These are phyloP conservation scores for Wickerhamomyces canadensis DNA, from an alignment of 805 yeast species.

Conservation along the genomic window DNA sequence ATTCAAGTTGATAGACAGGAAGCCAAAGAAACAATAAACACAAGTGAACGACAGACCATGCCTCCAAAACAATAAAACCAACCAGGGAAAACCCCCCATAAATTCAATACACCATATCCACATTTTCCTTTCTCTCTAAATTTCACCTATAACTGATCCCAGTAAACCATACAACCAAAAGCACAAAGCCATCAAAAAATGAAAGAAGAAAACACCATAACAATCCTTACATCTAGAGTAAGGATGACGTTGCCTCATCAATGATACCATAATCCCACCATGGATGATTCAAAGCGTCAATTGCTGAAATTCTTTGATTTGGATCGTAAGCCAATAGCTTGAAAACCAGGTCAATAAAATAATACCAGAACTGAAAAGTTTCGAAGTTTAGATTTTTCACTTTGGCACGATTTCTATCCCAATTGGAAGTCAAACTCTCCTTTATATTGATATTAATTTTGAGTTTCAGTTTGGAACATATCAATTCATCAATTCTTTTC, in stretches of 20 bases:
- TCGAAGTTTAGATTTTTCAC: slow-evolving; percentile 43
- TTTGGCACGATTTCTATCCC: slow-evolving; percentile 18
- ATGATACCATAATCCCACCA: slow-evolving; percentile 67
- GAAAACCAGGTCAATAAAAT: slow-evolving; percentile 64
- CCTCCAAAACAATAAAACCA: no score
- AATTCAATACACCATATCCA: no score
- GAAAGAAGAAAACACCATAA: background rate
- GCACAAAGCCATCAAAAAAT: background rate
- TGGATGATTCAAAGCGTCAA: slow-evolving; percentile 72
- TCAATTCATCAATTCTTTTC: slow-evolving; percentile 37
- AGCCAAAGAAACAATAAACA: no score
- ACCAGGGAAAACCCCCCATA: no score
- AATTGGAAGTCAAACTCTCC: slow-evolving; percentile 16
- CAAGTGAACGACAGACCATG: no score
- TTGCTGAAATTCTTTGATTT: slow-evolving; percentile 62
- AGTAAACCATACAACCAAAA: background rate
- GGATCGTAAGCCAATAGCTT: slow-evolving; percentile 71
- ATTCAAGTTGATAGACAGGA: no score
- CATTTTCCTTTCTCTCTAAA: no score
- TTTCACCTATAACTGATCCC: background rate
- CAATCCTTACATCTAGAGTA: slow-evolving; percentile 1
- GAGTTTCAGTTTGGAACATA: slow-evolving; percentile 31
- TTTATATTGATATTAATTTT: slow-evolving; percentile 21
- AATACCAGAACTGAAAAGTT: slow-evolving; percentile 77
- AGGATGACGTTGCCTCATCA: slow-evolving; percentile 39